These are phyloP conservation scores for Entomophthora muscae DNA, from an alignment of 371 early-diverging fungal genomes.

Conservation along the genomic window DNA sequence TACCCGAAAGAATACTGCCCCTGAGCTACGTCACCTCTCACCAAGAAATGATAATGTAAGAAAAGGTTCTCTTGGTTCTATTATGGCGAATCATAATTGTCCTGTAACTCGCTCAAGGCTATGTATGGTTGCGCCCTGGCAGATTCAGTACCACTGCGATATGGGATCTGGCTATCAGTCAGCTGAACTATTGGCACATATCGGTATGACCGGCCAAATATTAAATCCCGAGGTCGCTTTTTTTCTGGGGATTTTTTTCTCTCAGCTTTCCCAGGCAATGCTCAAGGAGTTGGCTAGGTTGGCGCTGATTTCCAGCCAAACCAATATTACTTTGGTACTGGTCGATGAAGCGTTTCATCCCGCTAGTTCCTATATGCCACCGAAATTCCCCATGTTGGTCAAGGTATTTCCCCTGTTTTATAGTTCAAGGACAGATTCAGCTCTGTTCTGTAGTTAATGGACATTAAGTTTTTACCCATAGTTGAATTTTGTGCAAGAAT, in stretches of 20 bases:
- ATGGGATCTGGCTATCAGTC: neutral
- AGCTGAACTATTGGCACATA: neutral
- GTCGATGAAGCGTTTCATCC: neutral
- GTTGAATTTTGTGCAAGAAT: too few relatives aligned
- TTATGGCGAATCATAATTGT: neutral
- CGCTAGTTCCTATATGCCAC: neutral
- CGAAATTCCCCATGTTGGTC: neutral
- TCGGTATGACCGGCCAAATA: neutral
- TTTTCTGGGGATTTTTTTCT: neutral
- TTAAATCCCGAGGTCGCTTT: neutral
- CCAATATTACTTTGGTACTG: neutral
- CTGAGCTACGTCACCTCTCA: neutral
- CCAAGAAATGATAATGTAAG: neutral
- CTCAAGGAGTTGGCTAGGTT: neutral
- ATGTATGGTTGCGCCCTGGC: neutral
- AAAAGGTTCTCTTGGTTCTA: neutral
- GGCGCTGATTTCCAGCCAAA: neutral
- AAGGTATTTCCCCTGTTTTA: neutral
- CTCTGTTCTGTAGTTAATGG: too few relatives aligned
- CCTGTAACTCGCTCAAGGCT: neutral
- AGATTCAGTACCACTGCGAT: neutral
- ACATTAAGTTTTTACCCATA: too few relatives aligned
- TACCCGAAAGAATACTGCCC: neutral
- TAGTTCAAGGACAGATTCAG: too few relatives aligned
- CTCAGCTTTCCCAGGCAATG: neutral